Evolutionary conservation across 208 protist genomes (phyloP).

Genomic region (Dictyostelium gargantuum): DNA sequence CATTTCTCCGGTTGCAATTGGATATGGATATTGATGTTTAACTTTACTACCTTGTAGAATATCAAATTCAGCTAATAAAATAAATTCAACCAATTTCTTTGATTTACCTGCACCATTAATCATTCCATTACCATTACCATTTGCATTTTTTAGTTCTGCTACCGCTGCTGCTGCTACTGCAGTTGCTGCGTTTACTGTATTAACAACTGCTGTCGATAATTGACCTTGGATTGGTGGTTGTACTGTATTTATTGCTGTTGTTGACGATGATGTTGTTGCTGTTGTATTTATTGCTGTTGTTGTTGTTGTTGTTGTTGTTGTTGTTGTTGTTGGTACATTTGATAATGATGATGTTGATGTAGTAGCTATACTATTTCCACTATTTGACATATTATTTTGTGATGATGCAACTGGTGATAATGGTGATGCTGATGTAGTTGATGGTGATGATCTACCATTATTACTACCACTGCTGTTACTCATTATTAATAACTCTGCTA

Average conservation of each 20-base stretch:
- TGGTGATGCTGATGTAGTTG: neutral
- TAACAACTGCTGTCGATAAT: neutral
- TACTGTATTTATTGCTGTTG: neutral
- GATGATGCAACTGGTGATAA: neutral
- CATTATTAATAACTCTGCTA: neutral
- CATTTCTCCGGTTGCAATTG: constrained; percentile 63
- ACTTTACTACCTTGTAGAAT: constrained; percentile 80
- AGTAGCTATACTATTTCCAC: too few relatives aligned
- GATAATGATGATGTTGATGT: neutral
- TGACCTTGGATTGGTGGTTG: neutral
- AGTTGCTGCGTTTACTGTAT: neutral
- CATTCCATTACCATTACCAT: neutral
- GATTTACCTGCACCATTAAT: neutral
- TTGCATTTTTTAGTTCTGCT: neutral
- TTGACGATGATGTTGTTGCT: neutral
- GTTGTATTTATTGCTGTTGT: neutral
- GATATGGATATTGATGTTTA: constrained; percentile 81
- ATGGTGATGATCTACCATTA: neutral
- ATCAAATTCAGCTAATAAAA: constrained; percentile 84
- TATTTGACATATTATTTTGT: too few relatives aligned
- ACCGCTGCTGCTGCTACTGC: neutral
- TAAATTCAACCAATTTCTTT: constrained; percentile 51
- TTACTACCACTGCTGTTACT: neutral
- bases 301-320: neutral
- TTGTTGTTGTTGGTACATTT: neutral